Evolutionary conservation across 2,329 filamentous ascomycete genomes (phyloP), one percentile per base, ranked within the genome.

Genomic region (Calonectria pauciramosa): DNA sequence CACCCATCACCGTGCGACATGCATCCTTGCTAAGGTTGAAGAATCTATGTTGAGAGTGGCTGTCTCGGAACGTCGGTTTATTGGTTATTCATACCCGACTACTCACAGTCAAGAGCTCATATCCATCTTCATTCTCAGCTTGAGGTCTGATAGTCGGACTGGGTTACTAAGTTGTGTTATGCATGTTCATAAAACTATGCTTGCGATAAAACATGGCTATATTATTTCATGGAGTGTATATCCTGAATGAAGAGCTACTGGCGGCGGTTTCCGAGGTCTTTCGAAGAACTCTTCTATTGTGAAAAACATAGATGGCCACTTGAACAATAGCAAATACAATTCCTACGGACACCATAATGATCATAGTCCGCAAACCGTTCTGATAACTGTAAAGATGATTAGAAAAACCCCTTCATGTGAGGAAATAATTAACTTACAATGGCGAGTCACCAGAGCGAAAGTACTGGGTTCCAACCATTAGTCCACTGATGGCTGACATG

Each of bases 391-490:
- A 11, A 7, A 32, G 3, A 34, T 56, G 3, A 11, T 56, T 32
- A 56, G 30, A 23, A 56, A 3, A 8, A 3, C 14, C 3, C 30
- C n/a, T n/a, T 34, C 9, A 5, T n/a, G 18, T 34, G 18, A 11
- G 13, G 30, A 6, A 4, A 14, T 11, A 6, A 16, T 14, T 8
- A 26, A 26, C 70, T 59, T 41, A 59, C 70, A 86, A 85, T 4
- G 87, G 85, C 32, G 83, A 78, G 73, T 88, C 86, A 28, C 81
- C 79, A 0, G 77, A 83, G 18, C 84, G 84, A 71, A 88, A 89
- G 44, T 88, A 88, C 75, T 88, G 87, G 6, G 87, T 87, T 0
- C 88, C 88, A 0, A 86, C 86, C 87, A 89, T 89, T 54, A 89
- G 70, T 0, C 88, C 88, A 14, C 80, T 84, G 18, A 88, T 89